Percentiles rank a stretch among this genome's conserved stretches.
These are phyloP conservation scores for Clonostachys byssicola DNA, from an alignment of 2,329 filamentous ascomycete genomes.

Conservation along the genomic window DNA sequence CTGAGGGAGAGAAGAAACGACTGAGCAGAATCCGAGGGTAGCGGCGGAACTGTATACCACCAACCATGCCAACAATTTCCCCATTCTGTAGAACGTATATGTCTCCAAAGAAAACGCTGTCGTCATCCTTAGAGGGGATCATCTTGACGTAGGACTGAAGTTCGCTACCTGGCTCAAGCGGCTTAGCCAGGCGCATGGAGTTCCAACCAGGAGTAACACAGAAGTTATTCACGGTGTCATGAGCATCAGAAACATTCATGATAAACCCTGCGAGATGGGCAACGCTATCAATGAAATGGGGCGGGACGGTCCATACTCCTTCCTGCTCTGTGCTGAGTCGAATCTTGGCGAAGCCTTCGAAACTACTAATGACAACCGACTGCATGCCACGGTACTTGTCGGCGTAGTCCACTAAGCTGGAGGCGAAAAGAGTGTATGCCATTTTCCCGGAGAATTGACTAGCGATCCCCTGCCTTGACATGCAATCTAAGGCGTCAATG, in stretches of 20 bases:
- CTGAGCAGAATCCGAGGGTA: conserved; percentile 64
- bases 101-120: conserved; percentile 41
- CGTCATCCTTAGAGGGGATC: conserved; percentile 40
- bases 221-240: conserved; percentile 48
- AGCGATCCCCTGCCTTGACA: conserved; percentile 9
- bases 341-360: background rate
- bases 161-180: conserved; percentile 35
- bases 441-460: conserved; percentile 13
- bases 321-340: background rate
- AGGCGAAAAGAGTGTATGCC: conserved; percentile 60
- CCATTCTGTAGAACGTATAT: conserved; percentile 51
- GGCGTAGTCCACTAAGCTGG: conserved; percentile 52
- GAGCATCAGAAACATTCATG: conserved; percentile 49
- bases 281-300: conserved; percentile 53
- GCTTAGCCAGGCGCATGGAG: conserved; percentile 44
- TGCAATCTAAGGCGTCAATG: conserved; percentile 45
- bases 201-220: conserved; percentile 56
- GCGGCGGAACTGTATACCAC: conserved; percentile 61
- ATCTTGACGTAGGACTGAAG: conserved; percentile 56
- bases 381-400: conserved; percentile 52
- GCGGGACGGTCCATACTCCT: conserved; percentile 10
- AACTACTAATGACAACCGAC: conserved; percentile 44
- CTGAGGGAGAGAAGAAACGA: conserved; percentile 51
- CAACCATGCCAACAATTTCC: conserved; percentile 40
- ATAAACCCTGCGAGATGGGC: conserved; percentile 56